Base-by-base conservation (phyloP, 371 early-diverging fungal species). In the Homolaphlyctis polyrhiza region DNA sequence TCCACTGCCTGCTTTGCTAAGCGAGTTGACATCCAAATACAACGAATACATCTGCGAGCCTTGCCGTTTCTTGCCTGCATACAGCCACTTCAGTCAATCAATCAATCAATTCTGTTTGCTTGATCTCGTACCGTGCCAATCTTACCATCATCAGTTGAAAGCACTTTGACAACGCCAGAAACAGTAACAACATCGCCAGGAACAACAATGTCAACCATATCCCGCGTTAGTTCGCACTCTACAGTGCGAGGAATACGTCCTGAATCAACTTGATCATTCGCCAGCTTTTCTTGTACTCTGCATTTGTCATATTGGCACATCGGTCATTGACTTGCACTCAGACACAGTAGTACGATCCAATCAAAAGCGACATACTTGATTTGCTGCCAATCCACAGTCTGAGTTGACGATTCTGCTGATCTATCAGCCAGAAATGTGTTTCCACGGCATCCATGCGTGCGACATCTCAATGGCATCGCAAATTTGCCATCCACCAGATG, bases 141-240 rank as follows among this genome's bases (percentile, higher is more conserved):
- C 63, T 63, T 77, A 74, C 85, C 78, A 62, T 86, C 89, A 33
- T 87, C 85, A 0, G 87, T 71, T 51, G 81, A 73, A n/a, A 77
- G 55, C n/a, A 83, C 86, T 58, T 91, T 89, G 52, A 92, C 88
- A 36, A 83, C 77, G 13, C 92, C 92, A 45, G 85, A 78, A 35
- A 86, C 77, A 49, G 69, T 75, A 30, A 91, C 84, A 45, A 90
- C 81, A 70, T 91, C 91, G 14, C 92, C 92, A 16, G 92, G 92
- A 27, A 87, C 86, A 25, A 87, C 76, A 1, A 49, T 34, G 64
- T 90, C 91, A 18, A 89, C 88, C 48, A 91, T 63, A 58, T 90
- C 91, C 47, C 84, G 71, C 32, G 81, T 75, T 18, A 92, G 68
- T 64, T 90, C 84, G 27, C 80, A 72, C 61, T 88, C 87, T 0